Percentiles rank a stretch among this genome's conserved stretches.
phyloP scores from a whole-genome alignment of 1,139 yeast species.

The Yamadazyma buinensis region DNA sequence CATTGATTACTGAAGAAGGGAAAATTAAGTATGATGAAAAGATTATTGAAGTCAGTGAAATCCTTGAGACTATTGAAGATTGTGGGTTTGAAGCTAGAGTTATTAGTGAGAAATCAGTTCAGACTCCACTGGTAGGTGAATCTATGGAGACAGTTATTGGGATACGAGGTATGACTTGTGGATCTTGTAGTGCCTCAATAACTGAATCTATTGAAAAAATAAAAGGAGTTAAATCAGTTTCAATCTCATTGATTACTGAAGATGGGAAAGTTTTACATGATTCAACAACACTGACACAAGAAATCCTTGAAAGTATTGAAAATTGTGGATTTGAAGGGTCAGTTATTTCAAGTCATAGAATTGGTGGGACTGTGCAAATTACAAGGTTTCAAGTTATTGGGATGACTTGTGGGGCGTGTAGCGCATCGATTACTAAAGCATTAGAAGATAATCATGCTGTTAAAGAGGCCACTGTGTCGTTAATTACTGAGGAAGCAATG shows the following conservation, averaged over 20 bases:
- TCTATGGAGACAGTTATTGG: constrained; percentile 5
- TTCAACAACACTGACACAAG: constrained; percentile 9
- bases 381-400: constrained; percentile 43
- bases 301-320: constrained; percentile 21
- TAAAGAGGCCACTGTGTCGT: constrained; percentile 52
- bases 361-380: not conserved
- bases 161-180: constrained; percentile 36
- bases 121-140: not conserved
- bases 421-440: constrained; percentile 57
- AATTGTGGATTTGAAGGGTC: constrained; percentile 37
- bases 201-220: constrained; percentile 22
- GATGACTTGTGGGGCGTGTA: constrained; percentile 89
- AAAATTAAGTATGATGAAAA: constrained; percentile 18
- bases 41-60: constrained; percentile 7
- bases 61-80: constrained; percentile 28
- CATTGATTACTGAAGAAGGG: constrained; percentile 37
- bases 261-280: constrained; percentile 27
- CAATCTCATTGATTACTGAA: constrained; percentile 34
- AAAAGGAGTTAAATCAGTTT: constrained; percentile 24
- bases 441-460: constrained; percentile 49
- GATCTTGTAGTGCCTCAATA: constrained; percentile 40
- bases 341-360: not conserved
- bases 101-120: constrained; percentile 4
- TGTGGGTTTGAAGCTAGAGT: constrained; percentile 37
- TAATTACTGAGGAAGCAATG: constrained; percentile 69